These are phyloP conservation scores for Dictyostelium firmibasis DNA, from an alignment of 78 protist species.

Conservation along the genomic window DNA sequence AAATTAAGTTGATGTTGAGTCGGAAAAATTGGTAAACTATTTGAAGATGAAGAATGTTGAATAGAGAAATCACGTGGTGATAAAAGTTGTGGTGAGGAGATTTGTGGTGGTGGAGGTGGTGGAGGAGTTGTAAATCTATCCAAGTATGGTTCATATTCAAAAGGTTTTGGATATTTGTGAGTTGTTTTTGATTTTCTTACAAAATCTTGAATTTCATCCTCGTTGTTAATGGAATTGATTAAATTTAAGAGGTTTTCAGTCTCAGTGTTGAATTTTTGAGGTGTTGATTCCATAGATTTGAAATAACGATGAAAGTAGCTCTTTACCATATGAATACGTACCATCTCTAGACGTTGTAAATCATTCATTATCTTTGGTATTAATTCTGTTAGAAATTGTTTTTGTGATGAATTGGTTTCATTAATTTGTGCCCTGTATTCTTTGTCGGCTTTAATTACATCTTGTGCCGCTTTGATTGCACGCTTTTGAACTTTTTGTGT, in stretches of 20 bases:
- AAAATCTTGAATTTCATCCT: conserved; percentile 43
- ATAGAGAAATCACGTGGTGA: not conserved
- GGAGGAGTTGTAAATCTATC: not conserved
- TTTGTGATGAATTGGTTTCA: conserved; percentile 38
- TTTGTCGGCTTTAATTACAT: conserved; percentile 50
- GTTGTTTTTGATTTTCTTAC: conserved; percentile 14
- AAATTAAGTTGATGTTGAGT: not conserved
- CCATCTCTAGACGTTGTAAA: conserved; percentile 34
- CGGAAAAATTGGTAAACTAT: not conserved
- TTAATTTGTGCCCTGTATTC: conserved; percentile 36
- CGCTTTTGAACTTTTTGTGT: conserved; percentile 54
- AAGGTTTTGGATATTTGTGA: conserved; percentile 9
- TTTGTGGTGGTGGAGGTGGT: not conserved
- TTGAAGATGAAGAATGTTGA: not conserved
- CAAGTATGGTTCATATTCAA: conserved; percentile 37
- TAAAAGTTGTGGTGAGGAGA: not conserved
- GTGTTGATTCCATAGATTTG: conserved; percentile 9
- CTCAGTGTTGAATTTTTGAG: not conserved
- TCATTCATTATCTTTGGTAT: conserved; percentile 59
- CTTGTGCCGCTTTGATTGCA: conserved; percentile 54
- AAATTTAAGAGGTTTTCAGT: not conserved
- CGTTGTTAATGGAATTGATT: conserved; percentile 1
- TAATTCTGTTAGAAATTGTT: not conserved
- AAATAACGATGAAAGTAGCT: conserved; percentile 22
- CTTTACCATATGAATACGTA: conserved; percentile 41